A percentile compares a stretch with the other conserved stretches of the same genome.
These are phyloP conservation scores for Paecilomyces dactylethromorphus DNA, from an alignment of 2,329 filamentous ascomycete genomes.

Conservation along the genomic window DNA sequence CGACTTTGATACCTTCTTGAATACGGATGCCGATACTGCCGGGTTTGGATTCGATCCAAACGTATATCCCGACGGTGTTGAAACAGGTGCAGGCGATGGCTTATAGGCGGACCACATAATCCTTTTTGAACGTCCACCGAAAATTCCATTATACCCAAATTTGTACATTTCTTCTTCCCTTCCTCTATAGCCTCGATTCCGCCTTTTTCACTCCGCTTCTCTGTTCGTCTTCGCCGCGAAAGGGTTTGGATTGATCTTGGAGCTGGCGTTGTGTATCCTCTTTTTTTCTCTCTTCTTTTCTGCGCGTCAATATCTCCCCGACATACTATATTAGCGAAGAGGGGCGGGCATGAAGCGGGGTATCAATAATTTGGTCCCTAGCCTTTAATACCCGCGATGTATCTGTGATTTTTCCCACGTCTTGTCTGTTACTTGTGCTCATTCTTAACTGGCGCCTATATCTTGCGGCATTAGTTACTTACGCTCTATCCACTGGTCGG, in stretches of 20 bases:
- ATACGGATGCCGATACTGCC: slow-evolving; percentile 44
- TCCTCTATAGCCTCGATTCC: slow-evolving; percentile 2
- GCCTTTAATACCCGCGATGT: slow-evolving; percentile 12
- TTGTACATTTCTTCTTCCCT: slow-evolving; percentile 27
- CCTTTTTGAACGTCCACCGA: background rate
- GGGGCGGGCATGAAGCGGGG: slow-evolving; percentile 9
- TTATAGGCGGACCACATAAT: slow-evolving; percentile 22
- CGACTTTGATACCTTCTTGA: slow-evolving; percentile 62
- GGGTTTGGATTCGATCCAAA: slow-evolving; percentile 38
- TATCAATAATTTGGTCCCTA: slow-evolving; percentile 15
- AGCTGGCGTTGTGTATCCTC: slow-evolving; percentile 30
- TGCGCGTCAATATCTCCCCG: background rate
- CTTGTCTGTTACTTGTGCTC: slow-evolving; percentile 8
- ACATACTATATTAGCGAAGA: slow-evolving; percentile 3
- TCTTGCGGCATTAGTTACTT: background rate
- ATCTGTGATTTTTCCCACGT: slow-evolving; percentile 2
- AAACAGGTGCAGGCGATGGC: slow-evolving; percentile 33
- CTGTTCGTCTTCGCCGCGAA: slow-evolving; percentile 6
- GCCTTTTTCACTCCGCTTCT: slow-evolving; percentile 7
- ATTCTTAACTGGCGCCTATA: background rate
- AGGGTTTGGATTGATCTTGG: slow-evolving; percentile 17
- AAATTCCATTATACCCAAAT: slow-evolving; percentile 7
- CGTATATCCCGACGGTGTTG: slow-evolving; percentile 35
- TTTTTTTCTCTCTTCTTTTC: slow-evolving; percentile 21
- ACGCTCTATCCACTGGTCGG: background rate